phyloP scores from a whole-genome alignment of 202 grass and related monocot genomes.

The Eragrostis tef region DNA sequence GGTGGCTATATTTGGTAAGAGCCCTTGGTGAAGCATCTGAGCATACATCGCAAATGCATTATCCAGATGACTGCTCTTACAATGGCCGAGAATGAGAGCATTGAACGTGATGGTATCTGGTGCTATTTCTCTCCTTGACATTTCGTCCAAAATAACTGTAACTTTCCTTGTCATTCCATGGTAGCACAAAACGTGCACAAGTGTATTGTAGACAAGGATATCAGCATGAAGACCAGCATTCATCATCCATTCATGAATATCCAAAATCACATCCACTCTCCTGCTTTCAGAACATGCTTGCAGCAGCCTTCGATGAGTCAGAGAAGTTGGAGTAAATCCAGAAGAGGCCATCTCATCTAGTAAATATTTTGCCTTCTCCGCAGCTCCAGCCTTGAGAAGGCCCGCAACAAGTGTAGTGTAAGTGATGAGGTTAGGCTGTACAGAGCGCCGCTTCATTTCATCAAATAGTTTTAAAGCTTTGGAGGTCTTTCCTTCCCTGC shows the following conservation, averaged over 20 bases:
- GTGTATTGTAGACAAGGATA: constrained; percentile 69
- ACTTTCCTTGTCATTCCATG: constrained; percentile 75
- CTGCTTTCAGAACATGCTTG: constrained; percentile 67
- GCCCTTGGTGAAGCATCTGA: constrained; percentile 65
- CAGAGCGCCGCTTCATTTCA: constrained; percentile 61
- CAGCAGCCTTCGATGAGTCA: constrained; percentile 63
- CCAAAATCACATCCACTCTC: constrained; percentile 54
- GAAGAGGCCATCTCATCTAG: constrained; percentile 68
- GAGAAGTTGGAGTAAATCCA: constrained; percentile 57
- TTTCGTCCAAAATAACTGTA: constrained; percentile 67
- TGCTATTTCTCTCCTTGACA: constrained; percentile 65
- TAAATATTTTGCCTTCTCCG: constrained; percentile 60
- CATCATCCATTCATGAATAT: constrained; percentile 74
- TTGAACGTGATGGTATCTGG: constrained; percentile 78
- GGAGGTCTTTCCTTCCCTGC: constrained; percentile 59
- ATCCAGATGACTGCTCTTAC: constrained; percentile 70
- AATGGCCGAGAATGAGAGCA: constrained; percentile 81
- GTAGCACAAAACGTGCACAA: constrained; percentile 70
- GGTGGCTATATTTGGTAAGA: constrained; percentile 70
- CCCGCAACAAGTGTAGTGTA: constrained; percentile 65
- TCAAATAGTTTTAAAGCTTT: constrained; percentile 64
- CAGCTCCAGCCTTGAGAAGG: constrained; percentile 55
- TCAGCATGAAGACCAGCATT: constrained; percentile 58
- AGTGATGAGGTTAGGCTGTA: constrained; percentile 83
- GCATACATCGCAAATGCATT: constrained; percentile 71